Percentiles rank a stretch among this genome's conserved stretches.
These are phyloP conservation scores for Clathrus columnatus DNA, from an alignment of 768 basidiomycete genomes.

Conservation along the genomic window DNA sequence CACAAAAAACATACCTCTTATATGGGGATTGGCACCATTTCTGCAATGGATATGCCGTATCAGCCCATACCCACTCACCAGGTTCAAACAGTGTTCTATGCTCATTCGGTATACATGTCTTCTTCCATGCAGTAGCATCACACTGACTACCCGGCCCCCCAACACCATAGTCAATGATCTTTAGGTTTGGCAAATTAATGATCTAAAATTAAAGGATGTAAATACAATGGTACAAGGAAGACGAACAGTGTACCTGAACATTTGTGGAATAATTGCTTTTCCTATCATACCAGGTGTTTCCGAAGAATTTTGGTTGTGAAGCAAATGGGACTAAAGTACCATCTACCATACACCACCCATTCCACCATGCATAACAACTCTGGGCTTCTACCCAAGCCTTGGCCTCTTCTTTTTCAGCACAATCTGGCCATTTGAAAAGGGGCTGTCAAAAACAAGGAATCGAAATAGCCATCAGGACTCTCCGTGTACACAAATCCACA, in stretches of 20 bases:
- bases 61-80: constrained; percentile 29
- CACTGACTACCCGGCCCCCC: constrained; percentile 26
- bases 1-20: constrained; percentile 6
- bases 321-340: constrained; percentile 30
- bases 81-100: constrained; percentile 19
- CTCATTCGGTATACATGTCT: constrained; percentile 16
- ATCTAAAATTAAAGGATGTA: constrained; percentile 9
- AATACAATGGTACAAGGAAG: constrained; percentile 8
- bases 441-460: constrained; percentile 19
- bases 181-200: constrained; percentile 25
- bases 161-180: constrained; percentile 27
- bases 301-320: constrained; percentile 25
- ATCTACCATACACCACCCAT: constrained; percentile 31
- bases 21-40: background rate
- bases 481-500: constrained; percentile 19
- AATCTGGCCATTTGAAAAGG: constrained; percentile 24
- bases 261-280: constrained; percentile 31
- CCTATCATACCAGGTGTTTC: constrained; percentile 30
- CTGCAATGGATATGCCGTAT: constrained; percentile 32
- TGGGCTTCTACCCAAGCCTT: constrained; percentile 29
- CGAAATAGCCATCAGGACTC: constrained; percentile 26
- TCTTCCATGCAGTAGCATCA: constrained; percentile 25
- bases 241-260: constrained; percentile 17
- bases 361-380: constrained; percentile 26
- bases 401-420: constrained; percentile 27